Conservation (phyloP, 345 rosid species). For the Rhodomyrtus tomentosa region DNA sequence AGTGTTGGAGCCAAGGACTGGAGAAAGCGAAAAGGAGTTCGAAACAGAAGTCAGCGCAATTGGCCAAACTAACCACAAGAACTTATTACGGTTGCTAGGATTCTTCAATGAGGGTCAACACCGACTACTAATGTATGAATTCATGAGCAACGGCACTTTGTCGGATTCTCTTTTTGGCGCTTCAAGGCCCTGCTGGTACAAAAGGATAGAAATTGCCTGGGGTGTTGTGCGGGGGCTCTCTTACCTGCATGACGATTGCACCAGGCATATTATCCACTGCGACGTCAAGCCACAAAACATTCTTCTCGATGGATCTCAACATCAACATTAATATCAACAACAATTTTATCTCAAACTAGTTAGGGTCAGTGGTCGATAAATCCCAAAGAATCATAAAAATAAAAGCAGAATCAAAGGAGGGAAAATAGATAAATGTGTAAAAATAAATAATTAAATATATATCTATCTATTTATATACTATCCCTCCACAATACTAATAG, state of each 20-base stretch:
- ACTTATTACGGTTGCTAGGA: constrained; percentile 19
- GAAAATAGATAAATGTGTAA: no score
- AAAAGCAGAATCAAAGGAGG: no score
- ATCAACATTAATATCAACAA: no score
- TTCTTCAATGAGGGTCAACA: constrained; percentile 14
- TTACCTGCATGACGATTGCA: constrained; percentile 19
- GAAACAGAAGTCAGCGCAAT: constrained; percentile 9
- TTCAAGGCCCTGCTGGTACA: constrained; percentile 9
- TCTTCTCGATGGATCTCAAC: constrained; percentile 11
- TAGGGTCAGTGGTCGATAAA: no score
- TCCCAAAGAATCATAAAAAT: no score
- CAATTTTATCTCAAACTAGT: no score
- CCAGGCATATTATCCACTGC: constrained; percentile 6
- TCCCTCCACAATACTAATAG: no score
- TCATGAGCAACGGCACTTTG: constrained; percentile 13
- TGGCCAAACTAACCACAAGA: constrained; percentile 24
- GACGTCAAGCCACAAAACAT: constrained; percentile 9
- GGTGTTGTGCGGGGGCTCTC: constrained; percentile 14
- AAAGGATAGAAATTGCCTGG: constrained; percentile 5
- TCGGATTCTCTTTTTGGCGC: constrained; percentile 4
- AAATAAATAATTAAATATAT: no score
- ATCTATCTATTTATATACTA: no score
- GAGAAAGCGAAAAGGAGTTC: constrained; percentile 13
- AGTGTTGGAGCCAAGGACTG: not conserved
- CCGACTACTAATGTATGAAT: constrained; percentile 16